phyloP scores from a whole-genome alignment of 345 rosid genomes.

The Moricandia arvensis region DNA sequence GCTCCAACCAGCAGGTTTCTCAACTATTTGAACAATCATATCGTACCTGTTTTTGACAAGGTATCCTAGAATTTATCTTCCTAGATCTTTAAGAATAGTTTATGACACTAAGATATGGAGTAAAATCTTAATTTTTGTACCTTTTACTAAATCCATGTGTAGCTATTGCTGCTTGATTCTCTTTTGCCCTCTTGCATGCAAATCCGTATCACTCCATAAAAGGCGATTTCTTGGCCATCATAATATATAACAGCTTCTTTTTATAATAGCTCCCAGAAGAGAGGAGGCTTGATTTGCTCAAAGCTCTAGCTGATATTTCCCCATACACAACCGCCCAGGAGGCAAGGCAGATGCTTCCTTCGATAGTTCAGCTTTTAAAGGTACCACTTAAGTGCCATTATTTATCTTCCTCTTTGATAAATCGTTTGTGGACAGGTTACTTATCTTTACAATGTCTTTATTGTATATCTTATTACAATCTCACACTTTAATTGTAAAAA shows the following conservation, averaged over 20 bases:
- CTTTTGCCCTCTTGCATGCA: constrained; percentile 2
- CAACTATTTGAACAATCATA: constrained; percentile 81
- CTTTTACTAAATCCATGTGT: not conserved
- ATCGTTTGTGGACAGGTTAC: not conserved
- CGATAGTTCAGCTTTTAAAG: constrained; percentile 84
- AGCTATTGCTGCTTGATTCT: not conserved
- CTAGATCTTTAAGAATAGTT: not conserved
- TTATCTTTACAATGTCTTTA: not conserved
- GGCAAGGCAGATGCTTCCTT: constrained; percentile 91
- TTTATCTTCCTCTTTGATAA: not conserved
- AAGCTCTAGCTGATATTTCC: constrained; percentile 89
- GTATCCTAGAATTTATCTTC: constrained; percentile 40
- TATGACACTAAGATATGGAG: not conserved
- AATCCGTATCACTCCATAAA: no score
- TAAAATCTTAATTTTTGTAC: no score
- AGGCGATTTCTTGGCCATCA: no score
- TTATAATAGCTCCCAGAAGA: constrained; percentile 85
- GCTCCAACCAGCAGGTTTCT: constrained; percentile 91
- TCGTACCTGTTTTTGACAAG: constrained; percentile 88
- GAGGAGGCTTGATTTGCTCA: constrained; percentile 92
- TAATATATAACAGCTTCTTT: not conserved
- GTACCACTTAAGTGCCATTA: constrained; percentile 34
- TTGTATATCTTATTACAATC: not conserved
- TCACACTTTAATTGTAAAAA: not conserved
- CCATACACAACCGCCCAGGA: constrained; percentile 89